These are phyloP conservation scores for Pseudodiploospora longispora DNA, from an alignment of 2,329 filamentous ascomycete genomes.

Conservation along the genomic window DNA sequence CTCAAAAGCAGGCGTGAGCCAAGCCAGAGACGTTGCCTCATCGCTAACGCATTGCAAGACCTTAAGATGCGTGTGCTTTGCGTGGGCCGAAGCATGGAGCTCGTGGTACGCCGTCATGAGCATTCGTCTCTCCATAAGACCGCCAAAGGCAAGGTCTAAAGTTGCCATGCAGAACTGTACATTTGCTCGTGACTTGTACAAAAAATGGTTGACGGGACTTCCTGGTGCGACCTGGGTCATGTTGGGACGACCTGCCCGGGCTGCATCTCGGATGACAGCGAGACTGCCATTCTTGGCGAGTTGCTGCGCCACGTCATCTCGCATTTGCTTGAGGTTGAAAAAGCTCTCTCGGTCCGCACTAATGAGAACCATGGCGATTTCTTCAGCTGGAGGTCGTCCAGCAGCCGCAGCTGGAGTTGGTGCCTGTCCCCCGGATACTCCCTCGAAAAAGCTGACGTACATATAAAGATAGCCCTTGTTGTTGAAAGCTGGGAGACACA, in stretches of 20 bases:
- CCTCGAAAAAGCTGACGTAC: slow-evolving; percentile 93
- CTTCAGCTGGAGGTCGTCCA: slow-evolving; percentile 60
- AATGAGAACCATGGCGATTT: slow-evolving; percentile 88
- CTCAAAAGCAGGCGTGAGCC: slow-evolving; percentile 87
- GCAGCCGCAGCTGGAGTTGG: slow-evolving; percentile 46
- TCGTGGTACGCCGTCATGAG: slow-evolving; percentile 79
- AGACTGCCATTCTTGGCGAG: slow-evolving; percentile 70
- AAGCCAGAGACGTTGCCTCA: slow-evolving; percentile 75
- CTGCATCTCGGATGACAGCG: slow-evolving; percentile 63
- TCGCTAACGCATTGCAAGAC: slow-evolving; percentile 71
- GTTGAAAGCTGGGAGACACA: slow-evolving; percentile 95
- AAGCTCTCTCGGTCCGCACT: slow-evolving; percentile 91
- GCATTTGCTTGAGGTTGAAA: slow-evolving; percentile 73
- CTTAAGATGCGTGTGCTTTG: slow-evolving; percentile 75
- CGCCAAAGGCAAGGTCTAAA: slow-evolving; percentile 58
- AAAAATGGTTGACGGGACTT: slow-evolving; percentile 76
- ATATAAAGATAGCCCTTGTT: slow-evolving; percentile 95
- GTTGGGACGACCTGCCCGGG: slow-evolving; percentile 60
- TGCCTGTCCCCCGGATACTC: slow-evolving; percentile 33
- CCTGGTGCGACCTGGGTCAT: slow-evolving; percentile 72
- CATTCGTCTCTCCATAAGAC: slow-evolving; percentile 53
- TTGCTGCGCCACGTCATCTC: slow-evolving; percentile 55
- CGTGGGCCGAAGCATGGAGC: slow-evolving; percentile 78
- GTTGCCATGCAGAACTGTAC: slow-evolving; percentile 94
- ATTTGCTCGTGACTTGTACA: slow-evolving; percentile 91